phyloP scores from a whole-genome alignment of 306 rosid genomes.

The Lagenaria siceraria region DNA sequence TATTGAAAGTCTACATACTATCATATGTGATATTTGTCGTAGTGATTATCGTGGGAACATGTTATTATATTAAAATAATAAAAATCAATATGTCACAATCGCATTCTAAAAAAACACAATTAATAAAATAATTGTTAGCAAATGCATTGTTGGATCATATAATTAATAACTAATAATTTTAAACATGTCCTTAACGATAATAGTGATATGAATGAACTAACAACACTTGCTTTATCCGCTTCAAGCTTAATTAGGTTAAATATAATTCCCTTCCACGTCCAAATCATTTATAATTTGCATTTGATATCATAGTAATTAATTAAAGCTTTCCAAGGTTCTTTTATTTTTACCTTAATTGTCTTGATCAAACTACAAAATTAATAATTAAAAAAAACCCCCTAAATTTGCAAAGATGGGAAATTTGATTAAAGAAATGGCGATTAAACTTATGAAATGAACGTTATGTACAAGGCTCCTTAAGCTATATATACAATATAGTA shows the following conservation, averaged over 20 bases:
- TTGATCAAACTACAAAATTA: not conserved
- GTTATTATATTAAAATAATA: too few species aligned
- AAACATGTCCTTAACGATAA: too few species aligned
- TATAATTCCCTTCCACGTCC: not conserved
- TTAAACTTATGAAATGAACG: not conserved
- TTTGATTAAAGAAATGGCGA: not conserved
- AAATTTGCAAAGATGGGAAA: not conserved
- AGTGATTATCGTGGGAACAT: too few species aligned
- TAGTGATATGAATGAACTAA: too few species aligned
- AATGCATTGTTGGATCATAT: too few species aligned
- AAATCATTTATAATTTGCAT: not conserved
- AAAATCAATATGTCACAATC: too few species aligned
- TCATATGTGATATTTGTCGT: too few species aligned
- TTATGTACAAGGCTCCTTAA: not conserved
- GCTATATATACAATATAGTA: not conserved
- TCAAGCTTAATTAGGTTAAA: not conserved
- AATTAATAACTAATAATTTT: too few species aligned
- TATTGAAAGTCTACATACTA: too few species aligned
- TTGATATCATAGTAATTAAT: not conserved
- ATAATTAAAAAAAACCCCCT: not conserved
- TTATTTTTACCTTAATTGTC: not conserved
- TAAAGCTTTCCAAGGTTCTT: not conserved
- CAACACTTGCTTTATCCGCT: not conserved
- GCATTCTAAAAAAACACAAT: too few species aligned
- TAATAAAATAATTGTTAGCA: too few species aligned